phyloP scores from a whole-genome alignment of 140 eudicot genomes.

The Ambrosia hybrid region DNA sequence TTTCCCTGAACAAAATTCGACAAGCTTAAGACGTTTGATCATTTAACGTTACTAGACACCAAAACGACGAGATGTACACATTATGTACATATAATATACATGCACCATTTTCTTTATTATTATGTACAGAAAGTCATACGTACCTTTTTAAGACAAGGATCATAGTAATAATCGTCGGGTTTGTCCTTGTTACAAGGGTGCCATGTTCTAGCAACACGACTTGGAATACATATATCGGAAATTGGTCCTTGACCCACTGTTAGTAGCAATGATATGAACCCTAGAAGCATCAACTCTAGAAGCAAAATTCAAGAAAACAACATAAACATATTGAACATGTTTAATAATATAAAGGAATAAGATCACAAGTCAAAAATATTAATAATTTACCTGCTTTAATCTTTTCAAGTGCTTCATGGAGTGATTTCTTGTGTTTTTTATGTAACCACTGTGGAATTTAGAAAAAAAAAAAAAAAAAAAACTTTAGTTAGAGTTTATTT shows the following conservation, averaged over 20 bases:
- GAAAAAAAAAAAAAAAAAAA: too few species aligned
- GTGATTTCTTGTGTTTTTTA: constrained; percentile 43
- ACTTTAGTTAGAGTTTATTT: too few species aligned
- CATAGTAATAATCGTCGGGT: constrained; percentile 14
- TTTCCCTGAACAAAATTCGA: constrained; percentile 40
- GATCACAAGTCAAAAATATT: neutral
- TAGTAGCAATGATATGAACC: constrained; percentile 61
- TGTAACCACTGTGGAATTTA: constrained; percentile 49
- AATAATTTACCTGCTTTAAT: constrained; percentile 54
- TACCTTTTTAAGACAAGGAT: constrained; percentile 41
- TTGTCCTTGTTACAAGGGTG: constrained; percentile 48
- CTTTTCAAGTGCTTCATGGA: constrained; percentile 66
- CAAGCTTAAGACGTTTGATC: too few species aligned
- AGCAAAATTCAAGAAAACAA: constrained; percentile 7
- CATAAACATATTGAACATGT: neutral
- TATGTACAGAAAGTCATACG: neutral
- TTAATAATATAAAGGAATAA: neutral
- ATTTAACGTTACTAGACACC: too few species aligned
- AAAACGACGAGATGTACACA: neutral
- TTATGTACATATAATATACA: neutral
- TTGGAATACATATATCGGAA: constrained; percentile 57
- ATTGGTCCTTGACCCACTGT: constrained; percentile 45
- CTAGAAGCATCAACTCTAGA: constrained; percentile 66
- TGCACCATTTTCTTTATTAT: neutral
- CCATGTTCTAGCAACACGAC: constrained; percentile 56